phyloP scores from a whole-genome alignment of 495 filamentous ascomycete species.

The Penicillium odoratum region DNA sequence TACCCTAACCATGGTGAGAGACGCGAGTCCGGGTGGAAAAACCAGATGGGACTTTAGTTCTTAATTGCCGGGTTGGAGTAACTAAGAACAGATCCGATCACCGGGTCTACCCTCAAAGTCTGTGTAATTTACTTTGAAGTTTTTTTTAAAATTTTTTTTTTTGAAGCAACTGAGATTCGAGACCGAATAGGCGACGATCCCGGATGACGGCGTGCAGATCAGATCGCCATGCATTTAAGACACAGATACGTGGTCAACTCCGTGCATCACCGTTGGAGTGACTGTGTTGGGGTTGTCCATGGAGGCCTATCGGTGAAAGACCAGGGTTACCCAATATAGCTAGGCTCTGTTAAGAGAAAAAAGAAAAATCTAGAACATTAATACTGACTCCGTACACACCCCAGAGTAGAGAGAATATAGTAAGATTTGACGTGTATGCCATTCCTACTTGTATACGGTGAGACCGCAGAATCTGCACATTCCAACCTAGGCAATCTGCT shows the following conservation, averaged over 20 bases:
- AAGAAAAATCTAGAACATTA: not conserved
- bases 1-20: slow-evolving; percentile 10
- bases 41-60: slow-evolving; percentile 13
- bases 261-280: slow-evolving; percentile 26
- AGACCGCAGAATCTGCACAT: slow-evolving; percentile 21
- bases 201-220: slow-evolving; percentile 40
- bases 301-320: slow-evolving; percentile 3
- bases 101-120: not conserved
- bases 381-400: too few species aligned
- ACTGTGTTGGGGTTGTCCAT: slow-evolving; percentile 7
- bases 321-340: slow-evolving; percentile 8
- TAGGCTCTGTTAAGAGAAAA: not conserved
- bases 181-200: slow-evolving; percentile 26
- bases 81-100: not conserved
- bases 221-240: slow-evolving; percentile 39
- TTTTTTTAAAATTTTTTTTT: slow-evolving; percentile 2
- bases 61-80: slow-evolving; percentile 10
- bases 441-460: not conserved
- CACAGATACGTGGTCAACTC: slow-evolving; percentile 31
- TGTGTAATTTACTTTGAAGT: not conserved
- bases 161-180: not conserved
- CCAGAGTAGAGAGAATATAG: too few species aligned
- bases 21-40: slow-evolving; percentile 20
- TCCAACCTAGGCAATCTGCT: slow-evolving; percentile 15
- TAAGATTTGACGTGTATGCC: not conserved